A percentile compares a stretch with the other conserved stretches of the same genome.
phyloP scores from a whole-genome alignment of 2,329 filamentous ascomycete genomes.

The Eurotiales sp. region DNA sequence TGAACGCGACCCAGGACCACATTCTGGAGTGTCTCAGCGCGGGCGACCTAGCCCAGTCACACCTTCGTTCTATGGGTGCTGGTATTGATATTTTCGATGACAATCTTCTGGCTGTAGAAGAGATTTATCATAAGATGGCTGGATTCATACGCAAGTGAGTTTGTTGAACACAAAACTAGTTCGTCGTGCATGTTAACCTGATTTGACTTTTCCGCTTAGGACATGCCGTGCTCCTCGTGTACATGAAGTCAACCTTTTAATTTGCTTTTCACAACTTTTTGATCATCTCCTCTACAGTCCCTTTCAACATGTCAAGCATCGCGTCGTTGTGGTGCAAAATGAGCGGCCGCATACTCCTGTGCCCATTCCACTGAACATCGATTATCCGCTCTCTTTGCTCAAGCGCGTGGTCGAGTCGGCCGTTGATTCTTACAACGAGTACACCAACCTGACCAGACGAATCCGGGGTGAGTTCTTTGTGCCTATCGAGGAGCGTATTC shows the following conservation, averaged over 20 bases:
- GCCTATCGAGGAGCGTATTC: slow-evolving; percentile 8
- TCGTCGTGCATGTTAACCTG: background rate
- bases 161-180: background rate
- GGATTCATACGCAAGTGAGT: slow-evolving; percentile 6
- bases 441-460: background rate
- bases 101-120: background rate
- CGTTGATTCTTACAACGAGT: background rate
- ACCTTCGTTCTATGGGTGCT: slow-evolving; percentile 2
- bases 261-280: background rate
- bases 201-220: background rate
- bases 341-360: background rate
- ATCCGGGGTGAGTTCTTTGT: slow-evolving; percentile 10
- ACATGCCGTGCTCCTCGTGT: background rate
- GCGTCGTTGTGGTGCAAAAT: background rate
- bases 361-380: slow-evolving; percentile 2
- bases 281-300: slow-evolving; percentile 4
- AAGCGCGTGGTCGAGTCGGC: slow-evolving; percentile 8
- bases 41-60: background rate
- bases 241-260: slow-evolving; percentile 1
- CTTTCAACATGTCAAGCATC: slow-evolving; percentile 1
- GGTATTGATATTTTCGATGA: background rate
- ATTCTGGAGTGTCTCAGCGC: background rate
- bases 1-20: background rate
- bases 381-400: slow-evolving; percentile 4
- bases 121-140: slow-evolving; percentile 8